Evolutionary conservation across 2,329 filamentous ascomycete genomes (phyloP), one percentile per base, ranked within the genome.

Genomic region (Harringtonia lauricola): DNA sequence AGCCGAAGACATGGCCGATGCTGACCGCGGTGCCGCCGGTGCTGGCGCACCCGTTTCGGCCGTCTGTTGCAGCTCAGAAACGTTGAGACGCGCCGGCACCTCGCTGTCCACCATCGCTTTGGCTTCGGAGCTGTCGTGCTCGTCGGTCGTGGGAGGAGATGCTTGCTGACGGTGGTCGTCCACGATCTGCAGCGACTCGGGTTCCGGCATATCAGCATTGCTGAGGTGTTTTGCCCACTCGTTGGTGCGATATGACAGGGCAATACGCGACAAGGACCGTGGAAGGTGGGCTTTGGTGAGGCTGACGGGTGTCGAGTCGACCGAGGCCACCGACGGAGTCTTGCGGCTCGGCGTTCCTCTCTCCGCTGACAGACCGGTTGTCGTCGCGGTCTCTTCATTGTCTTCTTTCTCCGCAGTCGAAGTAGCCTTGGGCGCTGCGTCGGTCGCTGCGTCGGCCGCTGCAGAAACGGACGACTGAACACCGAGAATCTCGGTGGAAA

Each of bases 161-260:
- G 56, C 42, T 49, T 64, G 49, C 54, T 62, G 47, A 2, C 8
- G 12, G 18, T 19, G 15, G 52, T 70, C 59, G 49, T 14, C 18
- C 6, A 71, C 56, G 4, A 76, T 56, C 21, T 73, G 67, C 13
- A 84, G 59, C 2, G 78, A 72, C 8, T 86, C 81, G 1, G 73
- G 61, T 39, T 79, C 74, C 1, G 87, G 87, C 6, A 67, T 65
- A 15, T 95, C 89, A 8, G 90, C 88, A 35, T 74, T 67, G 49
- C 80, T 79, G 12, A 95, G 70, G 59, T 95, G 87, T 59, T 95
- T 95, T 0, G 88, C 87, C 90, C 90, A 96, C 63, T 96, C 90
- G 51, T 94, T 94, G 2, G 88, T 95, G 45, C 90, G 78, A 57
- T 92, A 94, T 0, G 83, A 85, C 58, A 86, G 68, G 2, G 88